Base-by-base conservation (phyloP, 2,329 filamentous ascomycete genomes). In the Tricladium varicosporioides region DNA sequence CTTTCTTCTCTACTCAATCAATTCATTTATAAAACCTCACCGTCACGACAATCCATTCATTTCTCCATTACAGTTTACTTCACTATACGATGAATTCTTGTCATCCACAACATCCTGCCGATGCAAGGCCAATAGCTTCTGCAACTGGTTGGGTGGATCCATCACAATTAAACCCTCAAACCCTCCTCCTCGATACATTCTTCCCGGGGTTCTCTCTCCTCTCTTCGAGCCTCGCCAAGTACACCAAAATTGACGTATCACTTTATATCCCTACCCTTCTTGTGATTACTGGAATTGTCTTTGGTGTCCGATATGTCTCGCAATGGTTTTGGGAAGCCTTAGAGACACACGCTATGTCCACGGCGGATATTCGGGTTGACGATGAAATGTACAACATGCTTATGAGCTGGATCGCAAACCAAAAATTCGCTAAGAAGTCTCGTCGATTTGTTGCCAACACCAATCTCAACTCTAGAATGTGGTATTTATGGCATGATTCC, bases 331-430 rank as follows among this genome's bases (percentile, higher is more conserved):
- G 76, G 73, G 68, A 70, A 1, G 69, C 79, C 42, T 61, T 85
- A 31, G 75, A 80, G 44, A 65, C 73, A 5, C 74, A 87, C 64
- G 79, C 87, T 63, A 84, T 88, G 76, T 87, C 83, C 2, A 82
- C 80, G 1, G 85, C 86, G 15, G 82, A 86, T 63, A 81, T 91
- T 42, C 80, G 84, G 46, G 79, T 82, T 27, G 85, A 89, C 56
- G 87, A 91, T 64, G 87, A 90, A 68, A 82, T 88, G 56, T 90
- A 88, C 74, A 86, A 86, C 67, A 87, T 88, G 65, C 66, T 89
- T 43, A 88, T 89, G 84, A 78, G 77, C 22, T 90, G 87, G 87
- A 78, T 89, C 2, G 78, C 85, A 1, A 72, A 75, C 33, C 86
- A 90, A 70, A 70, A 73, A 2, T 88, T 89, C 62, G 78, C 84